Base-by-base conservation (phyloP, 2,329 filamentous ascomycete genomes). In the Calonectria crousiana region DNA sequence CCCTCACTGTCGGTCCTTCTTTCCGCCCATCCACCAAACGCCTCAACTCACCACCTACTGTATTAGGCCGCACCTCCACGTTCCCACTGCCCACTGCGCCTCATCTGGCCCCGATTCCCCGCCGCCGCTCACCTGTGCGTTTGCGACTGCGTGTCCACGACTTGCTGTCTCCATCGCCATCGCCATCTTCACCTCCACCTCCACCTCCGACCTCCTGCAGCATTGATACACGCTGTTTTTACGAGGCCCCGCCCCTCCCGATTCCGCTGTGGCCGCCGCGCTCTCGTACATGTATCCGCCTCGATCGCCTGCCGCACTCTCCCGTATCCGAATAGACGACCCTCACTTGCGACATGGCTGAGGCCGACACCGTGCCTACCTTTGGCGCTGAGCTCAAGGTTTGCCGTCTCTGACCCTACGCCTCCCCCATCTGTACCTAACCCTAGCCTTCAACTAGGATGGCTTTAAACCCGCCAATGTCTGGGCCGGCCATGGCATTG, bases 361-460 rank as follows among this genome's bases (percentile, higher is more conserved):
- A 96, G 86, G 91, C 95, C 85, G 95, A 97, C 81, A 92, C 91
- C 85, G 95, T 92, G 87, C 95, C 95, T 83, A 94, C 95, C 81
- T 98, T 99, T 86, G 97, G 97, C 87, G 92, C 94, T 73, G 96
- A 98, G 89, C 90, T 98, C 84, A 98, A 98, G 94, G 95, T 96
- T 87, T 76, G 86, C 83, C 67, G 14, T 60, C 70, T 73, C 68
- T 62, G 32, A 18, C 6, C 52, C 23, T 2, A 13, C 6, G 4
- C 18, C 18, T 14, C 14, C 2, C 13, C 30, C 5, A 44, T 60
- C 56, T 32, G 23, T 30, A 20, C 23, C 71, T 66, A 49, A 67
- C 58, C 64, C 34, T 11, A 34, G 34, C 41, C 23, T 18, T 49
- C 44, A 34, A 49, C 20, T 65, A 98, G 95, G 97, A 99, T 92